Conservation (phyloP, 140 eudicot genomes). For the Anethum foeniculum region DNA sequence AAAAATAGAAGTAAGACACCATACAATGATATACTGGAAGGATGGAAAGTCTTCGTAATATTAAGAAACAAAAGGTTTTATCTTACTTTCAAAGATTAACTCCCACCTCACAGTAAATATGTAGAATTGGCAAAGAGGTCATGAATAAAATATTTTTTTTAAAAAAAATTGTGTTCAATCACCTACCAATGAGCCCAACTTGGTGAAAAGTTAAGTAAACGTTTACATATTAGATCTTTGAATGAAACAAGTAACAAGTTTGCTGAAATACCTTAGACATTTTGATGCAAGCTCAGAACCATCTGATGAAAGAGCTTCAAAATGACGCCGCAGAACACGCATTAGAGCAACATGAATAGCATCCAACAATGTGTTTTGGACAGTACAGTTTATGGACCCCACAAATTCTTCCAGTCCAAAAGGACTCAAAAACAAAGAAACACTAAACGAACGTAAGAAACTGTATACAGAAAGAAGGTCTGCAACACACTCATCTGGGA, state of each 20-base stretch:
- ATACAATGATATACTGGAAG: background rate
- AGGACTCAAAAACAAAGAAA: constrained; percentile 71
- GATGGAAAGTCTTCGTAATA: background rate
- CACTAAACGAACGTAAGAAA: constrained; percentile 79
- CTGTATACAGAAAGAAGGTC: constrained; percentile 74
- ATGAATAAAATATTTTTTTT: background rate
- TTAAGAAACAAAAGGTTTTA: background rate
- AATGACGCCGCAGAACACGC: constrained; percentile 56
- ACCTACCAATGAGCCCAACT: background rate
- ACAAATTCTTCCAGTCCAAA: constrained; percentile 94
- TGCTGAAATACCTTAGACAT: constrained; percentile 54
- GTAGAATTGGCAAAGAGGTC: background rate
- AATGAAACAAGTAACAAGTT: constrained; percentile 8
- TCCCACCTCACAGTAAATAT: background rate
- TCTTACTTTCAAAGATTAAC: too few relatives aligned
- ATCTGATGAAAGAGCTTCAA: constrained; percentile 64
- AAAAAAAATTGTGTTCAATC: too few relatives aligned
- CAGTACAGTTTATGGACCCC: constrained; percentile 71
- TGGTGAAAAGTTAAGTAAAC: background rate
- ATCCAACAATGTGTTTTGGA: constrained; percentile 71
- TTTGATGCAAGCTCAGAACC: constrained; percentile 82
- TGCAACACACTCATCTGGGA: constrained; percentile 67
- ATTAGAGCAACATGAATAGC: constrained; percentile 83
- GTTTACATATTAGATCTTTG: background rate
- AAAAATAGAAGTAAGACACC: background rate